These are phyloP conservation scores for Chionographis japonica DNA, from an alignment of 106 monocot genomes.

Conservation along the genomic window DNA sequence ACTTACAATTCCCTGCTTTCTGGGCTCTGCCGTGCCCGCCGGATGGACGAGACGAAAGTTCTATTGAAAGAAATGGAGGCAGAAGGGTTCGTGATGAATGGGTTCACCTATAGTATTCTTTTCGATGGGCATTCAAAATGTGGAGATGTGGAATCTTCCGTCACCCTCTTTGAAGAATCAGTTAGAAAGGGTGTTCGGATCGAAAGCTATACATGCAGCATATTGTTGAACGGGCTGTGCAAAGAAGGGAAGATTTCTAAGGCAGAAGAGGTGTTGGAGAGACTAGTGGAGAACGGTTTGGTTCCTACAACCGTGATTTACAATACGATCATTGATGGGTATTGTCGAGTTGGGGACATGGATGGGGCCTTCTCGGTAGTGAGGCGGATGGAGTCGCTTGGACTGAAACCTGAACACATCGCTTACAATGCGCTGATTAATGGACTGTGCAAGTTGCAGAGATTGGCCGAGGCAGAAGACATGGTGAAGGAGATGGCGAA, in stretches of 20 bases:
- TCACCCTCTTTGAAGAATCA: conserved; percentile 41
- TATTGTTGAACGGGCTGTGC: conserved; percentile 67
- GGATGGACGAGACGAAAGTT: conserved; percentile 23
- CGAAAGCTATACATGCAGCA: conserved; percentile 32
- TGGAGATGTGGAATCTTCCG: conserved; percentile 15
- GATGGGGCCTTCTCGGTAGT: conserved; percentile 32
- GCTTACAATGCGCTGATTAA: conserved; percentile 78
- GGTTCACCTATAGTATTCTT: conserved; percentile 35
- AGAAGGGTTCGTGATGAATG: conserved; percentile 25
- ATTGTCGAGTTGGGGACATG: conserved; percentile 39
- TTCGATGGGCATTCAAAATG: conserved; percentile 19
- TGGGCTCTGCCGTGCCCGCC: conserved; percentile 40
- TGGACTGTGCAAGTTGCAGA: conserved; percentile 54
- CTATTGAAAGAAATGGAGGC: conserved; percentile 47
- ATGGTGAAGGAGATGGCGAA: conserved; percentile 32
- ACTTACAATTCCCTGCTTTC: conserved; percentile 65
- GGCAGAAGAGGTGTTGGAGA: conserved; percentile 46
- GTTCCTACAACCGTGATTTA: conserved; percentile 53
- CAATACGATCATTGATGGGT: conserved; percentile 61
- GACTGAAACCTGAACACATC: conserved; percentile 34
- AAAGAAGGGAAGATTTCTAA: conserved; percentile 53
- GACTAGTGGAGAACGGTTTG: conserved; percentile 37
- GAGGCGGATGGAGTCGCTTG: conserved; percentile 36
- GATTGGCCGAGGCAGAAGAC: conserved; percentile 43
- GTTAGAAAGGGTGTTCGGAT: conserved; percentile 32